Base-by-base conservation (phyloP, 148 eudicot genomes). In the Persicaria tinctoria region DNA sequence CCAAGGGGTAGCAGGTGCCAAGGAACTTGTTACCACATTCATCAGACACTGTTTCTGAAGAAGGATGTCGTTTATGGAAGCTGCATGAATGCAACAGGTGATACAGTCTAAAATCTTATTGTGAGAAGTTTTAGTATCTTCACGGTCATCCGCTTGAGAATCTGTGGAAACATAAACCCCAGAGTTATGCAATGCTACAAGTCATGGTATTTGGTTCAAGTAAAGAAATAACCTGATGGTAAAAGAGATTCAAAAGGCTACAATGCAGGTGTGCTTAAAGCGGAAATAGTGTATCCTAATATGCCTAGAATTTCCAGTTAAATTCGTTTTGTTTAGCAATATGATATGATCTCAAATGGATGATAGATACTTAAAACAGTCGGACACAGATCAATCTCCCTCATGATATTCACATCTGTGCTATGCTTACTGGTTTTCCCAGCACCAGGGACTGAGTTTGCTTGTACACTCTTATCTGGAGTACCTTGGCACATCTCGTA, bases 1-100 rank as follows among this genome's bases (percentile, higher is more conserved):
- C 98, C 97, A 94, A 8, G 91, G 80, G 73, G 88, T 79, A 72
- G 76, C 85, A 78, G 96, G 89, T 45, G 93, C 85, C 64, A 91
- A 85, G 77, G 90, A 86, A 51, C 72, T 74, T 66, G 84, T 78
- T 75, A 88, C 75, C 75, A 90, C 76, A 59, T 82, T 78, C 76
- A 85, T 68, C 81, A 94, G 76, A 72, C 82, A 78, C 78, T 86
- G 78, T 78, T 87, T 81, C 73, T 84, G 91, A 77, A 85, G 85
- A 75, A 94, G 79, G 76, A 94, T 77, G 79, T 89, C 93, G 70
- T 74, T 79, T 62, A 78, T 63, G 46, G 56, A 64, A 7, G 93
- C 96, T 77, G 90, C 88, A 71, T 80, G 63, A 72, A 92, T 77
- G 80, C 87, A 89, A 53, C 96, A 85, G 18, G 88, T 80, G 55